Evolutionary conservation across 192 early-diverging fungal genomes (phyloP).

Genomic region (Backusella tarrabulga): DNA sequence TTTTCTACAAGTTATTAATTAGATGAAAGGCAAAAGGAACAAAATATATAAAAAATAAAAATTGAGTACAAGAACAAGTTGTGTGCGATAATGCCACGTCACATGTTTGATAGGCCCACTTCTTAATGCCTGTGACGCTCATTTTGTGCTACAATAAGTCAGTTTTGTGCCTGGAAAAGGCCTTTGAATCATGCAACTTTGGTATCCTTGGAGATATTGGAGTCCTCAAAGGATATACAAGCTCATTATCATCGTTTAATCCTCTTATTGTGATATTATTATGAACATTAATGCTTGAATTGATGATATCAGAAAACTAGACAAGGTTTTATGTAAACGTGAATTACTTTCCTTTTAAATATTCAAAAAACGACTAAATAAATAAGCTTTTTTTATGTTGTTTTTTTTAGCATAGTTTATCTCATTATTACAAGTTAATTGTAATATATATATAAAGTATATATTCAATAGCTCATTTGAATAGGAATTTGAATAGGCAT

Average conservation of each 20-base stretch:
- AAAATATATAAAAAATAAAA: not conserved
- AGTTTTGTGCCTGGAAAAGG: not conserved
- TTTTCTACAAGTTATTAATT: not conserved
- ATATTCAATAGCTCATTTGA: not conserved
- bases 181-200: not conserved
- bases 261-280: not conserved
- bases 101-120: not conserved
- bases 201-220: not conserved
- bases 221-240: not conserved
- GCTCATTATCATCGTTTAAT: not conserved
- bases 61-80: not conserved
- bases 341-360: not conserved
- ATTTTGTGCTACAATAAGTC: not conserved
- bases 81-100: not conserved
- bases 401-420: not conserved
- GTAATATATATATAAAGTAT: not conserved
- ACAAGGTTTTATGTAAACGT: slow-evolving; percentile 2
- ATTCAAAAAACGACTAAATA: not conserved
- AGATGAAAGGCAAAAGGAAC: not conserved
- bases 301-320: not conserved
- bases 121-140: not conserved
- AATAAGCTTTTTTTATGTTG: not conserved
- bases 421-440: not conserved
- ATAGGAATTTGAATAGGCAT: not conserved
- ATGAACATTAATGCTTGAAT: not conserved